Evolutionary conservation across 768 basidiomycete species (phyloP).

Genomic region (Suillus paluster): DNA sequence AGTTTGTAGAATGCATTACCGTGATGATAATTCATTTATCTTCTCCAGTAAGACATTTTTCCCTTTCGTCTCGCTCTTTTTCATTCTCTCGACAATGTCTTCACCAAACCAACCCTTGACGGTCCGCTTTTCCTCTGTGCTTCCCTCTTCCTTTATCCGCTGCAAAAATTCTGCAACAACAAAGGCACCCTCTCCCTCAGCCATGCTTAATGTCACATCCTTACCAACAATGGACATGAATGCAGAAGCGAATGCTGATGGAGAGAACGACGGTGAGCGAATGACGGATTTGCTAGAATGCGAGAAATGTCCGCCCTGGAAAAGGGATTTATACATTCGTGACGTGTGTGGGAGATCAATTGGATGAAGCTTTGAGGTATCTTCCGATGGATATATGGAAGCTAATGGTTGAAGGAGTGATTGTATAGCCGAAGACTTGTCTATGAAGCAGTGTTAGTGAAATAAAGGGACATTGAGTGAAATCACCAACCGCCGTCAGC

Average conservation of each 20-base stretch:
- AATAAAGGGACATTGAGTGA: background rate
- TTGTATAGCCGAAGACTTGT: slow-evolving; percentile 67
- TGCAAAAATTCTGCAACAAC: slow-evolving; percentile 76
- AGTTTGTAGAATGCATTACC: background rate
- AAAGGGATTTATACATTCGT: slow-evolving; percentile 84
- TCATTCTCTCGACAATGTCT: slow-evolving; percentile 51
- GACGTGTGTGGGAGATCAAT: slow-evolving; percentile 85
- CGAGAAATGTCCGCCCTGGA: slow-evolving; percentile 91
- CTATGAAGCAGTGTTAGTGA: slow-evolving; percentile 40
- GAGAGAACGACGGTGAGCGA: slow-evolving; percentile 57
- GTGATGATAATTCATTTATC: slow-evolving; percentile 38
- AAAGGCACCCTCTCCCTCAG: slow-evolving; percentile 68
- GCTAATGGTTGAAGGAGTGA: slow-evolving; percentile 64
- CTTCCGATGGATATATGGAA: slow-evolving; percentile 58
- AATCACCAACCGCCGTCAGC: slow-evolving; percentile 75
- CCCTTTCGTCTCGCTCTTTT: slow-evolving; percentile 67
- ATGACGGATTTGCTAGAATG: slow-evolving; percentile 60
- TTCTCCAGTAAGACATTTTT: slow-evolving; percentile 71
- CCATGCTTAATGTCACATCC: slow-evolving; percentile 58
- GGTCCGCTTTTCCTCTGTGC: slow-evolving; percentile 42
- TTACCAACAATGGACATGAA: slow-evolving; percentile 61
- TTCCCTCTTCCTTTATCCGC: slow-evolving; percentile 50
- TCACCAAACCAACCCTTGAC: slow-evolving; percentile 64
- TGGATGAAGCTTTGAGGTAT: slow-evolving; percentile 56
- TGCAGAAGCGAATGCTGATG: slow-evolving; percentile 57